Evolutionary conservation across 345 rosid species (phyloP).

Genomic region (Populus nigra): DNA sequence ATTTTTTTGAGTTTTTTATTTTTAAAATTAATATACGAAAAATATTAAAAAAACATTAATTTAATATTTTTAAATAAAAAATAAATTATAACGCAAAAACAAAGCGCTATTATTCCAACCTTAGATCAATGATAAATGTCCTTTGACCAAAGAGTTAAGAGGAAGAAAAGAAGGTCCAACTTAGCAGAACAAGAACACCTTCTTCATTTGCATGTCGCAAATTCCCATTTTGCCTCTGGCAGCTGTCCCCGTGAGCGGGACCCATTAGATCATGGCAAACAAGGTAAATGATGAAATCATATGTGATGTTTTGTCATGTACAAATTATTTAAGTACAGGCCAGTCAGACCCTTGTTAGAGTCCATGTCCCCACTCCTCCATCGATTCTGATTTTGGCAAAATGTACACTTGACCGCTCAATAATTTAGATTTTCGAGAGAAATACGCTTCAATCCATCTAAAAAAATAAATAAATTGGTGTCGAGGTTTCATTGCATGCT

Average conservation of each 20-base stretch:
- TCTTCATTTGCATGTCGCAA: no score
- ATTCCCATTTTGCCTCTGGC: not conserved
- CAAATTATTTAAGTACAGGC: conserved; percentile 12
- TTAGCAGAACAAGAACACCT: not conserved
- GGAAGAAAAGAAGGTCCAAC: no score
- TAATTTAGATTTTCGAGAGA: not conserved
- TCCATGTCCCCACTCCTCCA: not conserved
- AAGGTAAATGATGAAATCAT: not conserved
- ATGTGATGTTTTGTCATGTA: conserved; percentile 13
- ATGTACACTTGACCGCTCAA: not conserved
- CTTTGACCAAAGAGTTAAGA: no score
- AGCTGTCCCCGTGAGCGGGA: not conserved
- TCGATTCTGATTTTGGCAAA: not conserved
- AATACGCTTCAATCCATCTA: no score
- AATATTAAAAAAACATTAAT: no score
- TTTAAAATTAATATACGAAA: no score
- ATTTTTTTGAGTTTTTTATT: no score
- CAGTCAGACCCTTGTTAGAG: not conserved
- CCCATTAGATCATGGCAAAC: not conserved
- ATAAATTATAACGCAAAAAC: no score
- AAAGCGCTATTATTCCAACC: no score
- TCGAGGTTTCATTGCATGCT: not conserved
- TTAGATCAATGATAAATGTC: no score
- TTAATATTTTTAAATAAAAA: no score
- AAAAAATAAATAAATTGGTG: no score